phyloP scores from a whole-genome alignment of 352 stramenopile species.

The Globisporangium middletonii region DNA sequence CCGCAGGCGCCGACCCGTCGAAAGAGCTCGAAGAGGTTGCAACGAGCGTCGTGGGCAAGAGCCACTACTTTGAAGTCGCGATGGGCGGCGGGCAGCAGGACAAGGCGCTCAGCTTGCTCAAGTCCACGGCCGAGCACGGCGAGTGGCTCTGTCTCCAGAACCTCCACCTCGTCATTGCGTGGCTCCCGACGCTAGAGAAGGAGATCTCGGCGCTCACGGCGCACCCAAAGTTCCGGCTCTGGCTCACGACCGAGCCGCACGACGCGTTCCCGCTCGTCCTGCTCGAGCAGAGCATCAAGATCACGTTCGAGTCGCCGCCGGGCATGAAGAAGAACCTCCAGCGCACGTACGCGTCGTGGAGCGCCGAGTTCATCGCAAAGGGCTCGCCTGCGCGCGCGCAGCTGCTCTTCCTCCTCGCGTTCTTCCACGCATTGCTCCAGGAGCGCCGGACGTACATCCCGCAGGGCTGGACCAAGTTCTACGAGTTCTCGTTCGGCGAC shows the following conservation, averaged over 20 bases:
- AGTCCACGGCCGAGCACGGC: conserved; percentile 66
- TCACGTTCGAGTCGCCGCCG: conserved; percentile 93
- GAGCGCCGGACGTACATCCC: conserved; percentile 91
- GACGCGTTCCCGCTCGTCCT: conserved; percentile 88
- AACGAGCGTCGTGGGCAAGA: conserved; percentile 67
- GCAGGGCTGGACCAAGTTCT: conserved; percentile 96
- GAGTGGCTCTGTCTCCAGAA: conserved; percentile 97
- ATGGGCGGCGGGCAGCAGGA: conserved; percentile 95
- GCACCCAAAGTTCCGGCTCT: conserved; percentile 91
- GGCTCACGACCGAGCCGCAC: conserved; percentile 92
- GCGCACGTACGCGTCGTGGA: conserved; percentile 88
- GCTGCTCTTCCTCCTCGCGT: conserved; percentile 85
- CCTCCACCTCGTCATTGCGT: conserved; percentile 92
- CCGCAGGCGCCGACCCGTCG: conserved; percentile 90
- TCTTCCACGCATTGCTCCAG: conserved; percentile 87
- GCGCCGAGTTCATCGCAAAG: conserved; percentile 59
- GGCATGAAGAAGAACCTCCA: conserved; percentile 96
- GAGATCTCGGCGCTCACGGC: conserved; percentile 65
- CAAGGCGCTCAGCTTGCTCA: conserved; percentile 82
- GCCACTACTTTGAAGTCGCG: conserved; percentile 90
- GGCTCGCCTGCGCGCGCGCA: conserved; percentile 41
- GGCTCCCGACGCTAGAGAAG: conserved; percentile 92
- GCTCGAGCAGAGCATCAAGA: conserved; percentile 91
- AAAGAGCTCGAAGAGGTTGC: conserved; percentile 93
- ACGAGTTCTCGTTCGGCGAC: conserved; percentile 94